phyloP scores from a whole-genome alignment of 1,284 basidiomycete species.

The Tilletia horrida region DNA sequence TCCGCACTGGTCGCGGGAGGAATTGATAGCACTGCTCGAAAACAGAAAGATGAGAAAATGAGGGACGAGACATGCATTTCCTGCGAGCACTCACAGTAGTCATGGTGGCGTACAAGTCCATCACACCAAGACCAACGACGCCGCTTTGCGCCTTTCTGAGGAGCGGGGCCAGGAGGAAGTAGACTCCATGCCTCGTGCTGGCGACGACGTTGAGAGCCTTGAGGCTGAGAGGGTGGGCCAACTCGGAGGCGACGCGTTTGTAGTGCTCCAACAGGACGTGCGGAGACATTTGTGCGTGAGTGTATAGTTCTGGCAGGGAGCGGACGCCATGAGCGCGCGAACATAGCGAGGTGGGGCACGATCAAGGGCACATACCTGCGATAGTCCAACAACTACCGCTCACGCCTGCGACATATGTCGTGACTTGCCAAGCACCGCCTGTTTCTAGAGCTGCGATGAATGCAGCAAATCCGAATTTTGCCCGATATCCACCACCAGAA shows the following conservation, averaged over 20 bases:
- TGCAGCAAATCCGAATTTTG: slow-evolving; percentile 46
- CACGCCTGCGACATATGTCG: slow-evolving; percentile 50
- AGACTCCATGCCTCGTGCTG: slow-evolving; percentile 39
- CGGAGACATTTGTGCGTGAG: slow-evolving; percentile 35
- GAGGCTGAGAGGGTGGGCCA: slow-evolving; percentile 47
- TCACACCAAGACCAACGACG: slow-evolving; percentile 45
- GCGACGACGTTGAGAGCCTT: slow-evolving; percentile 47
- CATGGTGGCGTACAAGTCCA: slow-evolving; percentile 52
- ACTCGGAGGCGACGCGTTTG: slow-evolving; percentile 40
- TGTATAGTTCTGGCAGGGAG: slow-evolving; percentile 40
- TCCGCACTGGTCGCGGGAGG: slow-evolving; percentile 29
- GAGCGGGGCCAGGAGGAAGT: slow-evolving; percentile 48
- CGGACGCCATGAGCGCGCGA: neutral
- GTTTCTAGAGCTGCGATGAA: slow-evolving; percentile 45
- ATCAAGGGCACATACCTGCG: neutral
- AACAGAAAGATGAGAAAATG: neutral
- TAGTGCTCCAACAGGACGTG: slow-evolving; percentile 39
- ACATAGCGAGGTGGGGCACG: neutral
- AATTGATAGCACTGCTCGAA: slow-evolving; percentile 33
- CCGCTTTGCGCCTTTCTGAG: slow-evolving; percentile 43
- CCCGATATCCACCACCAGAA: slow-evolving; percentile 55
- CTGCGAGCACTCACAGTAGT: slow-evolving; percentile 26
- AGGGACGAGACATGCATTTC: too few species aligned
- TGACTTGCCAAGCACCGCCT: slow-evolving; percentile 46
- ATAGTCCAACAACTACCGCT: slow-evolving; percentile 54